Base-by-base conservation (phyloP, 495 filamentous ascomycete genomes). In the Tuber brumale region DNA sequence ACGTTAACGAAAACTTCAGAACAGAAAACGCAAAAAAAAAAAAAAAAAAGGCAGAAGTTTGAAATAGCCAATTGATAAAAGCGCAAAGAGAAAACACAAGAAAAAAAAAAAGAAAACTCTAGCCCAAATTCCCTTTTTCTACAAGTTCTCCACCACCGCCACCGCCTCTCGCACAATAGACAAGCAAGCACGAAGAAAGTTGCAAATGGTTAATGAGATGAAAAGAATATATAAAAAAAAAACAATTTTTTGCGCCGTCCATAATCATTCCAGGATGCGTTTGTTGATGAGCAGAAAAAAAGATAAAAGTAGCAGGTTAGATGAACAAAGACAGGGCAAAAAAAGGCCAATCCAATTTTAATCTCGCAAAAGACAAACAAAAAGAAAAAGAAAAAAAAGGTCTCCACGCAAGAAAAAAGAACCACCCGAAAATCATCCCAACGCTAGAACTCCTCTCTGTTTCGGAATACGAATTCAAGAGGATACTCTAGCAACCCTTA, bases 401-500 rank as follows among this genome's bases (percentile, higher is more conserved):
- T 66, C 44, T 39, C 69, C 10, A 44, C 46, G 37, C 66, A 70
- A 72, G 71, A 72, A 48, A 81, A 76, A 81, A 78, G 37, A 39
- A 39, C 2, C 37, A 2, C 37, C 75, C 46, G 44, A 70, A 66
- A 71, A 72, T 21, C 44, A 71, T 61, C 21, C 48, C 72, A 72
- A 79, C 80, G 27, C 45, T 43, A 45, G 16, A 70, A 69, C 23
- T 76, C 37, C 70, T 48, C 74, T 69, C 69, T 42, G 19, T 39
- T 42, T 27, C 16, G 23, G 43, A 51, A 5, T 44, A 31, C 35
- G 76, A 42, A 61, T 42, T 48, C 75, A 81, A 51, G 79, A 81
- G 45, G 79, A 81, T 69, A 81, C 79, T 18, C 77, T 81, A 21
- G 76, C 79, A 41, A 81, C 80, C 44, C 80, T 77, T 35, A 81